A percentile compares a stretch with the other conserved stretches of the same genome.
Evolutionary conservation across 768 basidiomycete species (phyloP).

Genomic region (Lepiota venenata): DNA sequence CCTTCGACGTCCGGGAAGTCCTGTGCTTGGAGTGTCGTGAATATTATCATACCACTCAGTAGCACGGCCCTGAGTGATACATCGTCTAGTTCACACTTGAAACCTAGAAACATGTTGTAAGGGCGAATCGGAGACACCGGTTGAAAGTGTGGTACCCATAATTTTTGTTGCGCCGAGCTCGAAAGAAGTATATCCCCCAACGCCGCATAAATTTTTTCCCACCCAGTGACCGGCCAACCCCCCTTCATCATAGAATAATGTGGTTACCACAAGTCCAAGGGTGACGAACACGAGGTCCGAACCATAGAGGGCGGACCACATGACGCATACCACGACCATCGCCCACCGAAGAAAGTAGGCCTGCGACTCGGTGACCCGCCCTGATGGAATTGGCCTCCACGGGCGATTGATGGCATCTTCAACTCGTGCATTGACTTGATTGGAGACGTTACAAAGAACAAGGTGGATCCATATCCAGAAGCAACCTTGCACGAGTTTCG

Average conservation of each 20-base stretch:
- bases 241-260: conserved; percentile 27
- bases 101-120: background rate
- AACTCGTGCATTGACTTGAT: conserved; percentile 4
- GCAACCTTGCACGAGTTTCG: conserved; percentile 27
- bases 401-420: conserved; percentile 12
- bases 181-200: conserved; percentile 27
- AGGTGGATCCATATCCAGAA: conserved; percentile 11
- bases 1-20: conserved; percentile 47
- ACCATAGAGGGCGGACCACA: conserved; percentile 19
- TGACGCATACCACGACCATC: conserved; percentile 24
- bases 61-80: conserved; percentile 11
- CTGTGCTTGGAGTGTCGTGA: conserved; percentile 43
- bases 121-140: too few relatives aligned
- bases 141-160: background rate
- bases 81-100: conserved; percentile 9
- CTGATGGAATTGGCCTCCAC: conserved; percentile 34
- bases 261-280: conserved; percentile 18
- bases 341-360: conserved; percentile 28
- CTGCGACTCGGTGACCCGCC: conserved; percentile 21
- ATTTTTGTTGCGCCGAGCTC: conserved; percentile 31
- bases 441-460: conserved; percentile 8
- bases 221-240: conserved; percentile 22
- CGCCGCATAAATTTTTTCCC: conserved; percentile 27
- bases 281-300: conserved; percentile 15
- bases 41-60: conserved; percentile 25